Evolutionary conservation across 2,329 filamentous ascomycete genomes (phyloP).

Genomic region (Mollisia scopiformis): DNA sequence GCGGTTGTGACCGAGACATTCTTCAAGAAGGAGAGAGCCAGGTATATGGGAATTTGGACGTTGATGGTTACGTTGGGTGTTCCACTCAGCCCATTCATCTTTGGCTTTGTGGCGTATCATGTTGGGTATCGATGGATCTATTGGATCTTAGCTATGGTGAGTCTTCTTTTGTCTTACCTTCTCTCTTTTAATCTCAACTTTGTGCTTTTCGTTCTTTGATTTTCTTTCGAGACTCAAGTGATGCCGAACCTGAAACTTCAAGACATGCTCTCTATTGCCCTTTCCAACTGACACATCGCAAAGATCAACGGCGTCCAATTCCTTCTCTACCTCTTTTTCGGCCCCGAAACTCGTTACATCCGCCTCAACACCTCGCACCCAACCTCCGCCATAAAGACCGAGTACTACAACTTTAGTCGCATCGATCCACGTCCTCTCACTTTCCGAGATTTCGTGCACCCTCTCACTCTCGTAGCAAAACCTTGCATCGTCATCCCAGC

Average conservation of each 20-base stretch:
- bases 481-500: constrained; percentile 54
- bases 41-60: constrained; percentile 60
- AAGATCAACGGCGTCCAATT: constrained; percentile 60
- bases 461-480: constrained; percentile 46
- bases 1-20: constrained; percentile 58
- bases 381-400: constrained; percentile 32
- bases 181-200: neutral
- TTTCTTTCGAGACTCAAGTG: neutral
- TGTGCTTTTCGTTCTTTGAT: neutral
- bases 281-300: constrained; percentile 3
- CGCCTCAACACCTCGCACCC: constrained; percentile 24
- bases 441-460: constrained; percentile 53
- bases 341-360: constrained; percentile 58
- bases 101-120: constrained; percentile 48
- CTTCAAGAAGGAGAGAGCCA: constrained; percentile 54
- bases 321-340: constrained; percentile 56
- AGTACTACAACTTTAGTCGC: constrained; percentile 46
- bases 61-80: constrained; percentile 26
- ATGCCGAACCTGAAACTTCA: neutral
- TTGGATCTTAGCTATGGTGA: constrained; percentile 56
- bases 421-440: constrained; percentile 55
- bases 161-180: constrained; percentile 13
- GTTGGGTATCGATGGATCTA: constrained; percentile 58
- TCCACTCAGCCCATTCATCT: constrained; percentile 30
- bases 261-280: too few species aligned